Evolutionary conservation across 495 filamentous ascomycete genomes (phyloP).

Genomic region (Oleoguttula mirabilis): DNA sequence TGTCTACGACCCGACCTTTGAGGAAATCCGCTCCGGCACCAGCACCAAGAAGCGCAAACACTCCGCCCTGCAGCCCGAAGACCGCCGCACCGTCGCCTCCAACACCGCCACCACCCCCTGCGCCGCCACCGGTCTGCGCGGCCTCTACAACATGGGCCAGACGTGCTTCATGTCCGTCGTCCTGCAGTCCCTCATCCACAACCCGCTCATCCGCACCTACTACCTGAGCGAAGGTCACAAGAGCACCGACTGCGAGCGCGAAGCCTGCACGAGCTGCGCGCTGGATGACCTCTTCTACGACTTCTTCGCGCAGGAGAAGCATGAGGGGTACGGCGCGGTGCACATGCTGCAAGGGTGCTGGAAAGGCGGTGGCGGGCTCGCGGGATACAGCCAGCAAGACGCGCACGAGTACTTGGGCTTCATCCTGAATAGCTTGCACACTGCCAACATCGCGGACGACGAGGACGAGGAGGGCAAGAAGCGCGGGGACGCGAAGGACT

Average conservation of each 20-base stretch:
- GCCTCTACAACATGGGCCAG: slow-evolving; percentile 87
- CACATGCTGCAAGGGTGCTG: slow-evolving; percentile 70
- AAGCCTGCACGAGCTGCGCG: slow-evolving; percentile 71
- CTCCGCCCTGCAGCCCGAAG: slow-evolving; percentile 49
- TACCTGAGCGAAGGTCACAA: slow-evolving; percentile 79
- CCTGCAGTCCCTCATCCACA: slow-evolving; percentile 76
- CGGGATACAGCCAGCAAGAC: slow-evolving; percentile 87
- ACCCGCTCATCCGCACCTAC: slow-evolving; percentile 72
- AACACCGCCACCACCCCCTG: slow-evolving; percentile 55
- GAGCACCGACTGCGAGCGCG: slow-evolving; percentile 49
- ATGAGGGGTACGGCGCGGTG: slow-evolving; percentile 71
- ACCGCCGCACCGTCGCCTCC: slow-evolving; percentile 43
- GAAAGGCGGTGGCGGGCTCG: slow-evolving; percentile 57
- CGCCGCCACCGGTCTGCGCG: slow-evolving; percentile 60
- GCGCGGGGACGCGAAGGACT: slow-evolving; percentile 39
- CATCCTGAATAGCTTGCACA: slow-evolving; percentile 73
- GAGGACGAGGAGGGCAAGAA: slow-evolving; percentile 6
- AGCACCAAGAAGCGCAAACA: slow-evolving; percentile 42
- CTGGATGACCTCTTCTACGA: slow-evolving; percentile 87
- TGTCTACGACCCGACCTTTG: slow-evolving; percentile 74
- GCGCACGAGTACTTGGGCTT: slow-evolving; percentile 94
- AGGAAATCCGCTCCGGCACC: slow-evolving; percentile 38
- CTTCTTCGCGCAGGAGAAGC: slow-evolving; percentile 68
- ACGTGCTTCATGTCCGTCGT: slow-evolving; percentile 93
- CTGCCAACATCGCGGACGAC: slow-evolving; percentile 40